phyloP scores from a whole-genome alignment of 1,284 basidiomycete species.

The Moesziomyces sp. region DNA sequence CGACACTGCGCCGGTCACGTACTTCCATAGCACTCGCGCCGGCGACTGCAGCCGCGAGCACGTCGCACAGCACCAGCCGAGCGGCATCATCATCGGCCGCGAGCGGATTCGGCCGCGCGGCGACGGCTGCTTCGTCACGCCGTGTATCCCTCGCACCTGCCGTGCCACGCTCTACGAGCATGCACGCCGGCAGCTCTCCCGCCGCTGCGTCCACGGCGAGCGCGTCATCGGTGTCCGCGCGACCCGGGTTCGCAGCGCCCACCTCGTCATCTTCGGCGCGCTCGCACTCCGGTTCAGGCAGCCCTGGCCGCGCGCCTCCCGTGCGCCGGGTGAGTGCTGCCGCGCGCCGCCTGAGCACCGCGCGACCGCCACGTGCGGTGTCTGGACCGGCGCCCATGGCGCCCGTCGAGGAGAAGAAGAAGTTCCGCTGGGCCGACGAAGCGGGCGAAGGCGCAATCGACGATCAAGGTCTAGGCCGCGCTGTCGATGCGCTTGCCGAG shows the following conservation, averaged over 20 bases:
- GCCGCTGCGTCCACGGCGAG: not conserved
- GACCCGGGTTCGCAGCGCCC: constrained; percentile 37
- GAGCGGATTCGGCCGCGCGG: constrained; percentile 1
- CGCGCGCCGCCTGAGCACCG: constrained; percentile 16
- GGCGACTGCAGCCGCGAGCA: not conserved
- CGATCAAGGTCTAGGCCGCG: constrained; percentile 72
- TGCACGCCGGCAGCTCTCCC: constrained; percentile 27
- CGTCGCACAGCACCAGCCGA: constrained; percentile 1
- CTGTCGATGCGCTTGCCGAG: not conserved
- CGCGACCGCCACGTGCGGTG: not conserved
- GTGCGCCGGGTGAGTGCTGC: constrained; percentile 16
- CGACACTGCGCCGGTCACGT: constrained; percentile 22
- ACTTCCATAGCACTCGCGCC: constrained; percentile 14
- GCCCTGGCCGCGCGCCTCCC: constrained; percentile 13
- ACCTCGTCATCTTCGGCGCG: constrained; percentile 39
- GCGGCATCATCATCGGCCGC: constrained; percentile 18
- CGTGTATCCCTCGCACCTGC: constrained; percentile 8
- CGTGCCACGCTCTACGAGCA: constrained; percentile 22
- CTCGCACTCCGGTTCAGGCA: constrained; percentile 6
- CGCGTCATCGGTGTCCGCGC: not conserved
- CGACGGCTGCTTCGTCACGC: constrained; percentile 5
- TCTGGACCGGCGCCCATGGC: constrained; percentile 1
- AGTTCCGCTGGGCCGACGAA: constrained; percentile 88
- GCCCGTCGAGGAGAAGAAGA: constrained; percentile 72
- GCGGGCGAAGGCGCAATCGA: constrained; percentile 83